These are phyloP conservation scores for Lachnellula subtilissima DNA, from an alignment of 2,329 filamentous ascomycete species.

Conservation along the genomic window DNA sequence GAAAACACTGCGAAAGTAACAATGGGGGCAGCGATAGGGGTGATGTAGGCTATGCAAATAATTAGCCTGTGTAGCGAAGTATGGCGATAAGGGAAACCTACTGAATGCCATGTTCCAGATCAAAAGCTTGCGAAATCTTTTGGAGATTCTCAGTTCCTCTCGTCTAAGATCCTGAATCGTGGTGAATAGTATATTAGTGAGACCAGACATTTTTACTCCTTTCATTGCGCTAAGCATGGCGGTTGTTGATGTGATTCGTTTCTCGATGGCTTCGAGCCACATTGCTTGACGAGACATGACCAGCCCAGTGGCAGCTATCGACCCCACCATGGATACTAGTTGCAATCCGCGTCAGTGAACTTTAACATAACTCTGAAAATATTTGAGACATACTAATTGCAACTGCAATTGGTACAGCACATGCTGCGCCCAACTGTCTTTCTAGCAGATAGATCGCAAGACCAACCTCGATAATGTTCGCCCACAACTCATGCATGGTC, in stretches of 20 bases:
- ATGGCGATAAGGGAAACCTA: background rate
- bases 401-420: slow-evolving; percentile 5
- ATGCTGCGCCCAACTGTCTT: slow-evolving; percentile 28
- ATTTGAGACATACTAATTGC: slow-evolving; percentile 6
- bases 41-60: slow-evolving; percentile 5
- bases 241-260: slow-evolving; percentile 37
- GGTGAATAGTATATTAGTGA: slow-evolving; percentile 31
- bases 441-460: slow-evolving; percentile 36
- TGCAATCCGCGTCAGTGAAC: background rate
- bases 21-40: slow-evolving; percentile 5
- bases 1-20: slow-evolving; percentile 12
- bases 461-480: slow-evolving; percentile 34
- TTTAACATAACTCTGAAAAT: slow-evolving; percentile 6
- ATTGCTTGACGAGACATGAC: slow-evolving; percentile 21
- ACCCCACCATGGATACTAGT: slow-evolving; percentile 3
- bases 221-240: slow-evolving; percentile 40
- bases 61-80: background rate
- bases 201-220: slow-evolving; percentile 41
- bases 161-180: slow-evolving; percentile 28
- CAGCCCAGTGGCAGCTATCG: slow-evolving; percentile 4
- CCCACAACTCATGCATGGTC: slow-evolving; percentile 36
- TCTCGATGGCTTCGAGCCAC: slow-evolving; percentile 39
- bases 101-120: slow-evolving; percentile 5
- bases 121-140: slow-evolving; percentile 11
- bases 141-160: slow-evolving; percentile 14